Base-by-base conservation (phyloP, 768 basidiomycete genomes). In the Ramaria sp. region DNA sequence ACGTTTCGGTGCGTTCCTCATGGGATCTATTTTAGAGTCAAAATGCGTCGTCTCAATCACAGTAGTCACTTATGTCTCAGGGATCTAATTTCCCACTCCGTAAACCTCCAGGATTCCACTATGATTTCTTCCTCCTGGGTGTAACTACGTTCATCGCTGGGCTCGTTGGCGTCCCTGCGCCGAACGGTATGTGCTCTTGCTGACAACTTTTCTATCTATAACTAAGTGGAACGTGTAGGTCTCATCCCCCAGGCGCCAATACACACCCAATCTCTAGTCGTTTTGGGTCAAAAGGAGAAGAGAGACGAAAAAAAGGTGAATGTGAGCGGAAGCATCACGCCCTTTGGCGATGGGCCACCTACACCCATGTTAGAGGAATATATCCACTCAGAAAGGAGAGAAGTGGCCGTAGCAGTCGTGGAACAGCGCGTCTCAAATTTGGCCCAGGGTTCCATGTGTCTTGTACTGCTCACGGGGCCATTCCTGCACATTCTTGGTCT, bases 391-490 rank as follows among this genome's bases (percentile, higher is more conserved):
- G 13, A 6, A n/a, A 25, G 24, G 25, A 16, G 45, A 12, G 82
- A 85, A 62, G 72, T 80, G 0, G 83, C 85, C 1, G 59, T 88
- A 7, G 78, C 78, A 0, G 87, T 96, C 1, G 87, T 96, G 3
- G 93, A 97, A 64, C 93, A 96, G 67, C 77, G 93, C n/a, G 81
- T 90, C 10, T 94, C 90, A 7, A 94, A 96, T 64, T 74, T 96
- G 18, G 84, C 82, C 0, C 88, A 96, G 66, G 90, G 94, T 20
- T 67, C 78, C 12, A 67, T 90, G 32, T 88, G 80, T 63, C 75
- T 96, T 6, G 81, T 91, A 16, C 74, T 93, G 20, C 79, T 96
- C 58, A 83, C 81, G 0, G 79, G 82, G 0, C 93, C 92, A 0
- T 87, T 96, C 64, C 66, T 96, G 43, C 85, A 87, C 60, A 73